Conservation (phyloP, 2,329 filamentous ascomycete genomes). For the Pseudogymnoascus sp. region DNA sequence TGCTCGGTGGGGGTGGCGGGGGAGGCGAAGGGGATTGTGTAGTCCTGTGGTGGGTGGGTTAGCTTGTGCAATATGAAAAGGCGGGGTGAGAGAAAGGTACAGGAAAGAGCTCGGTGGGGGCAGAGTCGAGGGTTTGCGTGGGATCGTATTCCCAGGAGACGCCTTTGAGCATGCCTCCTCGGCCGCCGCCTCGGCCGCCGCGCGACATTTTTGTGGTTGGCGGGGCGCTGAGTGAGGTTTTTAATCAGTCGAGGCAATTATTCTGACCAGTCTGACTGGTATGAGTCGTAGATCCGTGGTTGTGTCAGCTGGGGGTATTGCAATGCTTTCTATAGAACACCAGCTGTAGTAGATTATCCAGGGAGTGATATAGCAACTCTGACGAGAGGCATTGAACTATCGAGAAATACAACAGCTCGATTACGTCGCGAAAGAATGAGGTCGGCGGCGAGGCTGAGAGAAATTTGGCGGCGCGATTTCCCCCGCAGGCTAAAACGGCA, state of each 20-base stretch:
- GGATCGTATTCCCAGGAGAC: conserved; percentile 26
- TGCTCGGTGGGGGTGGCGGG: conserved; percentile 37
- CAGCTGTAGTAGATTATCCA: neutral
- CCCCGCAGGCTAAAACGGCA: neutral
- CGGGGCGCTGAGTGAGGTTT: neutral
- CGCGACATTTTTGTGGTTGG: conserved; percentile 10
- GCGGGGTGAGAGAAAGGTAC: conserved; percentile 26
- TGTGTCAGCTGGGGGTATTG: neutral
- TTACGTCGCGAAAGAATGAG: neutral
- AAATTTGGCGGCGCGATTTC: neutral
- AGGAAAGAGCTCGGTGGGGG: conserved; percentile 38
- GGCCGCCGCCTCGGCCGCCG: conserved; percentile 13
- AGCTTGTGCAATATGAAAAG: conserved; percentile 5
- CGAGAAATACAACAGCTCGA: neutral
- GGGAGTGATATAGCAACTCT: neutral
- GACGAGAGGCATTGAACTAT: neutral
- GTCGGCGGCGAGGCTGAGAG: neutral
- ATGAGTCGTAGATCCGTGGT: neutral
- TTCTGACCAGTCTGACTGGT: neutral
- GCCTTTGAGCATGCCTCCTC: conserved; percentile 22
- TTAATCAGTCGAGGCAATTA: neutral
- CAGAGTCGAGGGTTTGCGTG: conserved; percentile 26
- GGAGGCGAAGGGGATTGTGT: conserved; percentile 29
- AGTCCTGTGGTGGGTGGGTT: conserved; percentile 15
- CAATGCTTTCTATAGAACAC: neutral